Conservation (phyloP, 202 grass and related monocot genomes). For the Schoenoplectus triqueter region DNA sequence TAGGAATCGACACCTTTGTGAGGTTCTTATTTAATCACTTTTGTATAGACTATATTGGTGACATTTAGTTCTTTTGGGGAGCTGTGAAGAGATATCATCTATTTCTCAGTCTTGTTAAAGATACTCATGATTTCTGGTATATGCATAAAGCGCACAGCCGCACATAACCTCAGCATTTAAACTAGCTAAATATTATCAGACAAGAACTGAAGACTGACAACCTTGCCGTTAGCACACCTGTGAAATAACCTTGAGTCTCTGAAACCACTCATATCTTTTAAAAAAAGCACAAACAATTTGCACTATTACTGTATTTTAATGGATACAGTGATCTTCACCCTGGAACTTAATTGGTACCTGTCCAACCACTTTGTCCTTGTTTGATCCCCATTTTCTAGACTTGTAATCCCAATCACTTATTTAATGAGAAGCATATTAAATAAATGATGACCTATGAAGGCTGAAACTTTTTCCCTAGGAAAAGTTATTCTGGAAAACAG, state of each 20-base stretch:
- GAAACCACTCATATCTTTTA: neutral
- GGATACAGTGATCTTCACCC: neutral
- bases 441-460: neutral
- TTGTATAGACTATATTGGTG: neutral
- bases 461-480: neutral
- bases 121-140: neutral
- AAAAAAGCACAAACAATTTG: neutral
- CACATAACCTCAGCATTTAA: neutral
- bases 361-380: neutral
- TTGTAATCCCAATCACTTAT: conserved; percentile 5
- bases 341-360: neutral
- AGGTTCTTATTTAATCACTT: conserved; percentile 68
- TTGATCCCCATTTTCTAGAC: neutral
- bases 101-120: neutral
- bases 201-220: neutral
- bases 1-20: conserved; percentile 92
- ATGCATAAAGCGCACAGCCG: neutral
- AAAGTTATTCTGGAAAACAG: neutral
- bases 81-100: neutral
- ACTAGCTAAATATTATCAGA: conserved; percentile 17
- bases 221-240: neutral
- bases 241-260: conserved; percentile 11
- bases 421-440: conserved; percentile 14
- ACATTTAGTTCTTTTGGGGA: conserved; percentile 22
- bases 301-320: neutral